Percentiles rank a stretch among this genome's conserved stretches.
phyloP scores from a whole-genome alignment of 345 rosid species.

The Eucalyptus sp. region DNA sequence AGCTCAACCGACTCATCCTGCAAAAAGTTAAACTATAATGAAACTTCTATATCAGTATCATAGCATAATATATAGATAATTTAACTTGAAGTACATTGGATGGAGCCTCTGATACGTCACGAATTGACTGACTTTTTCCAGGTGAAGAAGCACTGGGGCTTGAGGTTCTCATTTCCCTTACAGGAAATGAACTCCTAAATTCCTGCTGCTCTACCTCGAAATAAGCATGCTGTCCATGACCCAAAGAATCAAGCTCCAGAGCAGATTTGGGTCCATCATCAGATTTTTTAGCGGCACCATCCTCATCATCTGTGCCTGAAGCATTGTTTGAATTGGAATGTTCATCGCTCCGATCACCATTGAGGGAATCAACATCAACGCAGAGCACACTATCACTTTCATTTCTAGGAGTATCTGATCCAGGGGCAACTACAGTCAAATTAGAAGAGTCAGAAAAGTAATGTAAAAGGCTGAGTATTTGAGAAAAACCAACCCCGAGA shows the following conservation, averaged over 20 bases:
- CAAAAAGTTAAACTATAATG: conserved; percentile 2
- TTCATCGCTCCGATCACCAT: conserved; percentile 17
- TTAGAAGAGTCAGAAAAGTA: background rate
- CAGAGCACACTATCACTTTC: conserved; percentile 12
- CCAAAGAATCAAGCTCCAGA: conserved; percentile 8
- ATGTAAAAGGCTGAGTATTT: background rate
- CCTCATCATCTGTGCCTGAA: background rate
- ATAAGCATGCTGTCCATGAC: conserved; percentile 9
- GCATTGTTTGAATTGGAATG: background rate
- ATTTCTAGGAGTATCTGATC: conserved; percentile 9
- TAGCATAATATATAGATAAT: background rate
- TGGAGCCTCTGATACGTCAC: conserved; percentile 23
- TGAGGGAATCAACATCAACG: conserved; percentile 24
- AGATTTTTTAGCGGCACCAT: conserved; percentile 6
- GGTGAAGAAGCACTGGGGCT: conserved; percentile 21
- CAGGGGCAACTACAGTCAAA: conserved; percentile 26
- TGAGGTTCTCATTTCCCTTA: conserved; percentile 16
- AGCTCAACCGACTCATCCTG: conserved; percentile 40
- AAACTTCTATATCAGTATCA: background rate
- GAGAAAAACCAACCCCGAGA: background rate
- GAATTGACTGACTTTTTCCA: conserved; percentile 19
- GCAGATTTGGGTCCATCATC: conserved; percentile 4
- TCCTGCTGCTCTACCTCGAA: conserved; percentile 10
- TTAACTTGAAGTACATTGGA: conserved; percentile 34
- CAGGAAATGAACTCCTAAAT: conserved; percentile 12